Evolutionary conservation across 176 grass and related monocot genomes (phyloP).

Genomic region (Elymus sibiricus): DNA sequence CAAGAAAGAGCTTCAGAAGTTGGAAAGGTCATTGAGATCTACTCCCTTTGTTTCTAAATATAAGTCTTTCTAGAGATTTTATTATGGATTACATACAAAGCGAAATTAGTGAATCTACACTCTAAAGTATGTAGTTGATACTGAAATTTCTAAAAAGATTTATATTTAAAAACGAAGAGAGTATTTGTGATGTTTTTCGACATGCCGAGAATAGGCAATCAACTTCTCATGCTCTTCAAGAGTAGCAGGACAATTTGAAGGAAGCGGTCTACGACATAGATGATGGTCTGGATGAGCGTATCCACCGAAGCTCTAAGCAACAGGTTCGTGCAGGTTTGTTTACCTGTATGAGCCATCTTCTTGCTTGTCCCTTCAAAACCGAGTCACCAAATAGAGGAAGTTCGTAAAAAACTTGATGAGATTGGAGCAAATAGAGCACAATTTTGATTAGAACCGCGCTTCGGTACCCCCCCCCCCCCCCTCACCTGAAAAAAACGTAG

Average conservation of each 20-base stretch:
- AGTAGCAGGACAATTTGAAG: not conserved
- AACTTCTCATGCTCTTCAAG: not conserved
- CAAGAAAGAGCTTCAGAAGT: too few relatives aligned
- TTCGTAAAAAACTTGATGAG: not conserved
- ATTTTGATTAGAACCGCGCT: too few relatives aligned
- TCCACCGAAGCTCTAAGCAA: not conserved
- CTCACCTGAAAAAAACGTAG: too few relatives aligned
- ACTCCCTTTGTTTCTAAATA: too few relatives aligned
- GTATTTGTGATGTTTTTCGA: not conserved
- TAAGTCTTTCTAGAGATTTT: too few relatives aligned
- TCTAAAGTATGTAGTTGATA: too few relatives aligned
- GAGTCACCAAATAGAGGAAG: not conserved
- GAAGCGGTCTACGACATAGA: conserved; percentile 21
- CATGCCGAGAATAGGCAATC: not conserved
- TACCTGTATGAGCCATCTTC: not conserved
- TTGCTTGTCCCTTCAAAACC: not conserved
- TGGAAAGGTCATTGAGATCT: too few relatives aligned
- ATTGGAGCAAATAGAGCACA: not conserved
- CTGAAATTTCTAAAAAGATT: too few relatives aligned
- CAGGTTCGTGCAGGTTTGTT: not conserved
- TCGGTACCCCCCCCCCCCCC: too few relatives aligned
- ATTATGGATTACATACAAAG: too few relatives aligned
- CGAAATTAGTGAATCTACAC: too few relatives aligned
- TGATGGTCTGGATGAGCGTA: conserved; percentile 1
- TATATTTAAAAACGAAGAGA: too few relatives aligned